A percentile compares a stretch with the other conserved stretches of the same genome.
These are phyloP conservation scores for Tillandsia fasciculata DNA, from an alignment of 176 grass and related monocot species.

Conservation along the genomic window DNA sequence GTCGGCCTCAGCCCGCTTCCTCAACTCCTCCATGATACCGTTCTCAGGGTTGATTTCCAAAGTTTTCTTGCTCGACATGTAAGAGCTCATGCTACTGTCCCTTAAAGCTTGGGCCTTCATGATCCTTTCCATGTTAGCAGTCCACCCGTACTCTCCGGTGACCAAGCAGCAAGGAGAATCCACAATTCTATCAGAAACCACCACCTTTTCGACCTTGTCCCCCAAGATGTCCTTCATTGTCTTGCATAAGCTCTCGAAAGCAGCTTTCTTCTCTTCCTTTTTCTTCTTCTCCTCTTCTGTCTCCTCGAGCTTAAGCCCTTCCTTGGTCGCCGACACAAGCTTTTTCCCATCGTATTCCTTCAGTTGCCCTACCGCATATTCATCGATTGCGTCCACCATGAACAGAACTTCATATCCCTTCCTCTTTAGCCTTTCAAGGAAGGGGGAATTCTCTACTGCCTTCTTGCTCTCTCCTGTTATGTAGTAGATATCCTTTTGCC, in stretches of 20 bases:
- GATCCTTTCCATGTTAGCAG: slow-evolving; percentile 45
- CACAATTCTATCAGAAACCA: slow-evolving; percentile 39
- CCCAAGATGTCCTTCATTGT: slow-evolving; percentile 42
- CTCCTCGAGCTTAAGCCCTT: slow-evolving; percentile 36
- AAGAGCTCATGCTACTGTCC: slow-evolving; percentile 32
- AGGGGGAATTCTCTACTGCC: slow-evolving; percentile 52
- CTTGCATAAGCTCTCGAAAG: slow-evolving; percentile 39
- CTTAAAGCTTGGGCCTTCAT: slow-evolving; percentile 47
- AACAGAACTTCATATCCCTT: slow-evolving; percentile 61
- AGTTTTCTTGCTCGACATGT: slow-evolving; percentile 55
- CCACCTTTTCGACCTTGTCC: slow-evolving; percentile 38
- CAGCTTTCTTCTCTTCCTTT: slow-evolving; percentile 21
- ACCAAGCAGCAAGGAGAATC: slow-evolving; percentile 44
- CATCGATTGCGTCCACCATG: slow-evolving; percentile 69
- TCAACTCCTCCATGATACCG: slow-evolving; percentile 48
- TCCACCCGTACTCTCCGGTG: slow-evolving; percentile 43
- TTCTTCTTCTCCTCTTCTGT: slow-evolving; percentile 36
- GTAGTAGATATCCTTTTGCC: slow-evolving; percentile 58
- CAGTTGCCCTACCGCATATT: slow-evolving; percentile 45
- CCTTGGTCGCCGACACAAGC: slow-evolving; percentile 41
- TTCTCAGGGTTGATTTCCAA: slow-evolving; percentile 61
- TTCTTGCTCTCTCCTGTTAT: slow-evolving; percentile 56
- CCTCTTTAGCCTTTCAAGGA: slow-evolving; percentile 49
- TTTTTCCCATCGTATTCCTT: slow-evolving; percentile 78
- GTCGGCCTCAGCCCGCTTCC: slow-evolving; percentile 34